phyloP scores from a whole-genome alignment of 176 grass and related monocot genomes.

The Juncus inflexus region DNA sequence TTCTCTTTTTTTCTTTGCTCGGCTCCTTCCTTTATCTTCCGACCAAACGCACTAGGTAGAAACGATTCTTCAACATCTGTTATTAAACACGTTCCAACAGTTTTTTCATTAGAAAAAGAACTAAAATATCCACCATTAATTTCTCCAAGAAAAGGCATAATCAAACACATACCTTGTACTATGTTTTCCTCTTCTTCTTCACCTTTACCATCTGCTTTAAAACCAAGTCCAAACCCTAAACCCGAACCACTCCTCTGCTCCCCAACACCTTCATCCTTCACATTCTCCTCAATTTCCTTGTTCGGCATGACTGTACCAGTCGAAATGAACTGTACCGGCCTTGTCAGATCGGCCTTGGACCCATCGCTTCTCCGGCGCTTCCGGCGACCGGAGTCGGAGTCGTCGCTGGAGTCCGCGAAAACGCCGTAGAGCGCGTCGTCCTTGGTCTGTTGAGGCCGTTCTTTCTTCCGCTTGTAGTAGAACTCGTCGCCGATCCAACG shows the following conservation, averaged over 20 bases:
- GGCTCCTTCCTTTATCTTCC: constrained; percentile 55
- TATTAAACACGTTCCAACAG: not conserved
- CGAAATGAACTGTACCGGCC: constrained; percentile 22
- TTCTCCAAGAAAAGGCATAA: not conserved
- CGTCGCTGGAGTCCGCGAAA: constrained; percentile 20
- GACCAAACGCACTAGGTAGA: constrained; percentile 53
- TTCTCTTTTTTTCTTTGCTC: constrained; percentile 61
- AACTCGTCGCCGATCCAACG: not conserved
- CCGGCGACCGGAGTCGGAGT: constrained; percentile 25
- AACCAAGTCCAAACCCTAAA: constrained; percentile 21
- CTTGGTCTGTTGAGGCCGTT: not conserved
- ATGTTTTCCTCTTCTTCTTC: not conserved
- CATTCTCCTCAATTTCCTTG: constrained; percentile 19
- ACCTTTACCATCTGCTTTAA: not conserved
- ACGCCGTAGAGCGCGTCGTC: constrained; percentile 1
- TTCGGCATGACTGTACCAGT: constrained; percentile 15
- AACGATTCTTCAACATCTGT: constrained; percentile 21
- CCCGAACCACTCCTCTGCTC: not conserved
- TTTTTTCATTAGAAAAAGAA: not conserved
- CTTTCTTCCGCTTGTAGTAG: not conserved
- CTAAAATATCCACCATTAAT: not conserved
- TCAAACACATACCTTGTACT: constrained; percentile 10
- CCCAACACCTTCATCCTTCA: constrained; percentile 10
- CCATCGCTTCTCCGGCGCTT: constrained; percentile 9
- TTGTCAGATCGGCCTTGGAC: constrained; percentile 21